Base-by-base conservation (phyloP, 2,329 filamentous ascomycete species). In the Beauveria rudraprayagi region DNA sequence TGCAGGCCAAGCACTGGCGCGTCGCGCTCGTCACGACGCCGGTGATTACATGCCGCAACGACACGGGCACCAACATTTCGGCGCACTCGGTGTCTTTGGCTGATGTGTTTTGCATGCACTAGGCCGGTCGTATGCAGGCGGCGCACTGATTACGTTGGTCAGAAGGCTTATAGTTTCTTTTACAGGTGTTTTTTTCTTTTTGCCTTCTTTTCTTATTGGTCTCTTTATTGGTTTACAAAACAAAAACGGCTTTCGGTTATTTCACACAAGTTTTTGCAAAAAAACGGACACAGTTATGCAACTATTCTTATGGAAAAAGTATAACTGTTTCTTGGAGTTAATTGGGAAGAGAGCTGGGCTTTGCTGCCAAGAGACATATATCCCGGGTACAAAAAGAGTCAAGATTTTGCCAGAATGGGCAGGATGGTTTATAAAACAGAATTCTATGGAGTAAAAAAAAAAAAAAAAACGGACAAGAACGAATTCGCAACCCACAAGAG, bases 21-120 rank as follows among this genome's bases (percentile, higher is more conserved):
- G 69, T 85, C n/a, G 77, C 78, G 58, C 73, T 83, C 1, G 78
- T 81, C 30, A 78, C 81, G 5, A 83, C 82, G 0, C 82, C 82
- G 1, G 76, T 79, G 9, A 76, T 84, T 51, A 83, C 80, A 2
- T 77, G 81, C 65, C 76, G 81, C 37, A 81, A 83, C 64, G 81
- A 84, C 43, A 76, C 71, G 2, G 79, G 77, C 16, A 67, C 70
- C 50, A 76, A 74, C 59, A 77, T 80, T 51, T 73, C 75, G 28
- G 73, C 77, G 2, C 77, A 76, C 60, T 76, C 76, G 7, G 71
- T 82, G 24, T 69, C 75, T 44, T 70, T 78, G 68, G 75, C 78
- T 1, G 77, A 80, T 61, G 79, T 82, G 2, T 69, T 81, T 62
- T 75, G 79, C 67, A 80, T 81, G 78, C 73, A 76, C 67, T 78